These are phyloP conservation scores for Pseudocercospora cruenta DNA, from an alignment of 2,329 filamentous ascomycete genomes.

Conservation along the genomic window DNA sequence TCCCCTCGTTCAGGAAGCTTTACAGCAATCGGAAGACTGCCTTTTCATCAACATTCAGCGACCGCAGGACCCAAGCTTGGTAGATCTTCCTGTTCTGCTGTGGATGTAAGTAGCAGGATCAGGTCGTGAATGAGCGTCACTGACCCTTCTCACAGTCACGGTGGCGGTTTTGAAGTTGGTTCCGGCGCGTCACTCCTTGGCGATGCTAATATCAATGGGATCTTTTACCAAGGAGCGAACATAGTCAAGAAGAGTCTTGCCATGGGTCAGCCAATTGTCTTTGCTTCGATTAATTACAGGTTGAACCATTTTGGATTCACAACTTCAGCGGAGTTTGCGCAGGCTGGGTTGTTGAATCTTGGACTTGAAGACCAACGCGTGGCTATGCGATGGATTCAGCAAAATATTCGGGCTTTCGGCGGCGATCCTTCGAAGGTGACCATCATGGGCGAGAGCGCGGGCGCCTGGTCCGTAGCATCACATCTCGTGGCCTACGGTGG, in stretches of 20 bases:
- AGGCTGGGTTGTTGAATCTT: conserved; percentile 38
- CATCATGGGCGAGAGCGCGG: conserved; percentile 32
- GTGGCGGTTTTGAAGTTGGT: conserved; percentile 40
- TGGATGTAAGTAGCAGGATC: conserved; percentile 45
- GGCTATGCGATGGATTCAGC: conserved; percentile 39
- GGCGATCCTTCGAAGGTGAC: conserved; percentile 34
- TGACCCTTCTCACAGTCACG: conserved; percentile 34
- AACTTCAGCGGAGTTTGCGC: conserved; percentile 32
- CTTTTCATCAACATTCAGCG: conserved; percentile 59
- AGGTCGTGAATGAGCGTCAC: too few species aligned
- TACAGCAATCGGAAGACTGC: conserved; percentile 54
- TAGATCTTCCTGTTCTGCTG: conserved; percentile 48
- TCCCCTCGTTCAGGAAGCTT: conserved; percentile 10
- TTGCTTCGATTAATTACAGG: conserved; percentile 54
- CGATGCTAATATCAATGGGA: conserved; percentile 27
- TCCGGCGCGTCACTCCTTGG: conserved; percentile 30
- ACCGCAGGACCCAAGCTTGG: conserved; percentile 14
- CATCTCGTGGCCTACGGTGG: conserved; percentile 75
- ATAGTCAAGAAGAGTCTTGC: conserved; percentile 47
- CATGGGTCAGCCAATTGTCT: conserved; percentile 65
- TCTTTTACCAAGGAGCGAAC: conserved; percentile 44
- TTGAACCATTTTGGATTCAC: conserved; percentile 38
- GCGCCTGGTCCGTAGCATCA: conserved; percentile 70
- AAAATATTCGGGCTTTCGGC: conserved; percentile 31
- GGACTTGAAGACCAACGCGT: conserved; percentile 36